A percentile compares a stretch with the other conserved stretches of the same genome.
Evolutionary conservation across 768 basidiomycete species (phyloP).

Genomic region (Phaffia australis): DNA sequence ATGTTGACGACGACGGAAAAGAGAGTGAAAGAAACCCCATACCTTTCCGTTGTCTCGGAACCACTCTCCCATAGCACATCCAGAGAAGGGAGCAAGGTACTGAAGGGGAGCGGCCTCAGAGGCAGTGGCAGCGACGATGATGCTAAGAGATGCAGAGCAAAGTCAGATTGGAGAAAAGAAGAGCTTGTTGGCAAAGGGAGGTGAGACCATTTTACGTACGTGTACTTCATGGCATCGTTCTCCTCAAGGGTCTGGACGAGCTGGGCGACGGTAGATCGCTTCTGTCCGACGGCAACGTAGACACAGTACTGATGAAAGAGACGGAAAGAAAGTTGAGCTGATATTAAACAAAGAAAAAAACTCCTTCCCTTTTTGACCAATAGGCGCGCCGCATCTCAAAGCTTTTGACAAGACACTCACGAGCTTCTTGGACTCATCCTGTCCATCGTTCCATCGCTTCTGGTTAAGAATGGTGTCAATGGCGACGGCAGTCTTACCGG

Average conservation of each 20-base stretch:
- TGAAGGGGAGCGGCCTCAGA: conserved; percentile 98
- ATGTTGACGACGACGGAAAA: not conserved
- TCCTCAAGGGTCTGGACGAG: conserved; percentile 99
- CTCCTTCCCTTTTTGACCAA: not conserved
- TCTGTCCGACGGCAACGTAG: conserved; percentile 98
- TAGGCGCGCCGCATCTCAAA: not conserved
- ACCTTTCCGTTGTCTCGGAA: conserved; percentile 98
- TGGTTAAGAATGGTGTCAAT: conserved; percentile 99
- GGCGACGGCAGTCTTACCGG: conserved; percentile 97
- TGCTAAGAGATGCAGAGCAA: conserved; percentile 34
- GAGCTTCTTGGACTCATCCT: conserved; percentile 93
- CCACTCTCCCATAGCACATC: conserved; percentile 99
- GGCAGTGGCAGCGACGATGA: conserved; percentile 98
- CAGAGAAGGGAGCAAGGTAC: conserved; percentile 99
- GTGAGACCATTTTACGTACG: conserved; percentile 34
- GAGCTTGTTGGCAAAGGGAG: not conserved
- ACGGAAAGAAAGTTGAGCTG: not conserved
- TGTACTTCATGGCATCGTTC: conserved; percentile 99
- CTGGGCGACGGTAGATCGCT: conserved; percentile 98
- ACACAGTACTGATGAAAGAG: conserved; percentile 62
- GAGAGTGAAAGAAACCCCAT: not conserved
- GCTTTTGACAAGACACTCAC: conserved; percentile 8
- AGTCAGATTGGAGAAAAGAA: not conserved
- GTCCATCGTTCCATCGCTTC: conserved; percentile 98
- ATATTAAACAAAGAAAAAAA: not conserved